Conservation (phyloP, 1,284 basidiomycete species). For the Austroboletus novae-zelandiae region DNA sequence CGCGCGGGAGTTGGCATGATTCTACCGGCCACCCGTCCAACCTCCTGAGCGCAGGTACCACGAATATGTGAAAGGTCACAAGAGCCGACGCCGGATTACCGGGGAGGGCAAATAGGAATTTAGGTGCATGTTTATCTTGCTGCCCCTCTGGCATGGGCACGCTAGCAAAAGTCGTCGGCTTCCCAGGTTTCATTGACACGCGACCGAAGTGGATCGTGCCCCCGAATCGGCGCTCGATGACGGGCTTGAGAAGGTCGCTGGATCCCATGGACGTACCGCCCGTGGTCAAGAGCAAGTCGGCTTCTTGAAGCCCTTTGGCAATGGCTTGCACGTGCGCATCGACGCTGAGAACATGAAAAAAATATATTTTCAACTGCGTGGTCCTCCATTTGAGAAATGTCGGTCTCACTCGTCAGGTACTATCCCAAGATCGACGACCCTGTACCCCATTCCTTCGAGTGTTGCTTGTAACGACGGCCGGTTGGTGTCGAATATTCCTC, state of each 20-base stretch:
- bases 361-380: constrained; percentile 1
- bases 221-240: constrained; percentile 75
- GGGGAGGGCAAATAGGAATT: constrained; percentile 79
- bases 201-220: constrained; percentile 82
- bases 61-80: constrained; percentile 87
- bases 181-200: constrained; percentile 69
- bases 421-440: constrained; percentile 81
- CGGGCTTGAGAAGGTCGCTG: constrained; percentile 81
- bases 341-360: constrained; percentile 41
- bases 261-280: constrained; percentile 92
- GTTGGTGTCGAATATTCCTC: constrained; percentile 81
- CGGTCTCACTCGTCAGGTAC: constrained; percentile 60
- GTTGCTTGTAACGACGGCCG: constrained; percentile 73
- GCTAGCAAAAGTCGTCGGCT: constrained; percentile 86
- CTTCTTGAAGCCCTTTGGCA: constrained; percentile 51
- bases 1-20: constrained; percentile 59
- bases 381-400: not conserved
- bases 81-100: constrained; percentile 88
- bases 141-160: constrained; percentile 42
- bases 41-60: constrained; percentile 73
- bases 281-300: constrained; percentile 80
- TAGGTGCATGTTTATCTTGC: constrained; percentile 28
- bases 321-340: constrained; percentile 61
- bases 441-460: constrained; percentile 70
- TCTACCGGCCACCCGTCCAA: constrained; percentile 65